These are phyloP conservation scores for Chaetomiaceae sp. DNA, from an alignment of 2,329 filamentous ascomycete genomes.

Conservation along the genomic window DNA sequence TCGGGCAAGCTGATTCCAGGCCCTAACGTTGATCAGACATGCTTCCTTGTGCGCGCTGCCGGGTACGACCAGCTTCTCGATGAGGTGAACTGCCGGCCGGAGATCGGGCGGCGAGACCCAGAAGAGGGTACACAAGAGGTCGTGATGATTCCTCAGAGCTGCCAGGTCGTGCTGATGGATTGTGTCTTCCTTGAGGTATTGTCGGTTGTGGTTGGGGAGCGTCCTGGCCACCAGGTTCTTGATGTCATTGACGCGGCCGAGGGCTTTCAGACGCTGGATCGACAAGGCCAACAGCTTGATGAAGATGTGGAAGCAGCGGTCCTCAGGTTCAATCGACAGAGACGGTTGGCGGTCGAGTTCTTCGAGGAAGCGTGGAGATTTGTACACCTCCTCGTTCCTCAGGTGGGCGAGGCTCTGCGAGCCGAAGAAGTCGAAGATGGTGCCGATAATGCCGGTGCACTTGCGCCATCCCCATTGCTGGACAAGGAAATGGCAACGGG, in stretches of 20 bases:
- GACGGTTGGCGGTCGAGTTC: conserved; percentile 45
- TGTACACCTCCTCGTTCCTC: conserved; percentile 59
- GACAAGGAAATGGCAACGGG: conserved; percentile 59
- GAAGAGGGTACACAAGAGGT: conserved; percentile 62
- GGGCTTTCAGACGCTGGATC: conserved; percentile 47
- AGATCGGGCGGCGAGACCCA: conserved; percentile 56
- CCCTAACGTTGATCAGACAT: conserved; percentile 58
- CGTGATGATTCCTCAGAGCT: conserved; percentile 63
- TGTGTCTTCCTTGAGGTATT: conserved; percentile 58
- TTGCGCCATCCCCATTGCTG: conserved; percentile 62
- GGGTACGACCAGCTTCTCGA: conserved; percentile 57
- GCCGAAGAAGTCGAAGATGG: conserved; percentile 65
- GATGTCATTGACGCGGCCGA: conserved; percentile 52
- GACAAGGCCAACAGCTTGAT: conserved; percentile 59
- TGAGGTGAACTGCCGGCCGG: conserved; percentile 49
- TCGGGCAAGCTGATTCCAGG: conserved; percentile 59
- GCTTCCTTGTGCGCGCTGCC: conserved; percentile 62
- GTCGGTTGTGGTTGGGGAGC: conserved; percentile 61
- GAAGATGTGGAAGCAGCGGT: conserved; percentile 64
- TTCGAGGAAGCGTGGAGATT: conserved; percentile 58
- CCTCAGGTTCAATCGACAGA: conserved; percentile 48
- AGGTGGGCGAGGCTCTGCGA: conserved; percentile 58
- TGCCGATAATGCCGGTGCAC: conserved; percentile 53
- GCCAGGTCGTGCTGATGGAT: conserved; percentile 58
- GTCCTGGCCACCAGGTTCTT: conserved; percentile 58